Base-by-base conservation (phyloP, 148 eudicot species). In the Polygonum aviculare region DNA sequence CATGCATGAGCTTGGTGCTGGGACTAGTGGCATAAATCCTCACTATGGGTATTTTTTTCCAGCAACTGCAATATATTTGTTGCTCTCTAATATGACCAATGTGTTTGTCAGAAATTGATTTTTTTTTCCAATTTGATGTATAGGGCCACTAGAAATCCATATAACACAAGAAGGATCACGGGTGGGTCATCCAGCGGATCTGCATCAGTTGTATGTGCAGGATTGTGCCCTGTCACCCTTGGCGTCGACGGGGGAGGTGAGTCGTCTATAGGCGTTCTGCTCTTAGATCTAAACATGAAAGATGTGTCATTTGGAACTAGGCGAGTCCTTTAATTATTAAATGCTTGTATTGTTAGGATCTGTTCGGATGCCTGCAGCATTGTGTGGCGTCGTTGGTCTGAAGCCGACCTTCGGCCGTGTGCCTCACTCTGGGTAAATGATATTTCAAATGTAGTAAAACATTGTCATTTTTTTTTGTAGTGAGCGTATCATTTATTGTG, bases 161-260 rank as follows among this genome's bases (percentile, higher is more conserved):
- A 93, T 51, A 67, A 90, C 78, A 80, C 82, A 44, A 83, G 77
- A 49, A 87, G 81, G 82, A 82, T 96, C 60, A 57, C 97, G 2
- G 99, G 99, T 35, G 99, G 99, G 50, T 96, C 99, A 74, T 96
- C 99, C 41, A 90, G 99, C 87, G 99, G 99, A 72, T 96, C 99
- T 69, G 99, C 98, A 52, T 91, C 98, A 31, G 94, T 96, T 47
- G 99, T 96, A 21, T 83, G 88, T 74, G 89, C 99, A 74, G 99
- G 99, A 60, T 77, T 96, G 79, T 96, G 99, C 86, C 99, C 99
- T 78, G 86, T 83, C 63, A 91, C 99, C 36, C 97, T 96, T 69
- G 99, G 98, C 76, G 97, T 96, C 79, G 99, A 96, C 79, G 99
- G 99, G n/a, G 99, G 97, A 76, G 99, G 99, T 95, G 87, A 65